Base-by-base conservation (phyloP, 352 stramenopile species). In the Globisporangium polare region DNA sequence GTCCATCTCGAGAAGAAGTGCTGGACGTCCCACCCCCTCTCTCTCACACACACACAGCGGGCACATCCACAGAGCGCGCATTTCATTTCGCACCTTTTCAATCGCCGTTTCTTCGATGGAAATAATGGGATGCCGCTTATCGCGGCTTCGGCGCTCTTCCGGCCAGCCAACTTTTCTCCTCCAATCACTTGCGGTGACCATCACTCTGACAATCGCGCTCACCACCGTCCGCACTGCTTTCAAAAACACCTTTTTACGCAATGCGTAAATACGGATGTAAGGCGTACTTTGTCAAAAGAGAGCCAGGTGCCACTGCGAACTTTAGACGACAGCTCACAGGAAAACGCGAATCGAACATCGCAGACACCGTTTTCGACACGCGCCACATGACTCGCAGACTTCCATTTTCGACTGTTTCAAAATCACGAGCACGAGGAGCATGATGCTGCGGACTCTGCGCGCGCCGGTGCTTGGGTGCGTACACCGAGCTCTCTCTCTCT, bases 51-150 rank as follows among this genome's bases (percentile, higher is more conserved):
- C 33, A 29, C 31, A 49, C 31, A 22, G 8, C 12, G 22, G 42
- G 55, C 31, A 46, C 8, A 47, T 6, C 10, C 18, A 46, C 31
- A 35, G 7, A 35, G 35, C 42, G 42, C 31, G 35, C 55, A 37
- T 54, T 26, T 39, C 49, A 54, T 54, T 62, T 24, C 66, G 62
- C 71, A 86, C 77, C 77, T 63, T 71, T 71, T 64, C 53, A 68
- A 83, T 84, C 80, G 78, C 73, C 72, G 78, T 77, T 88, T 88
- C 72, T 80, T 90, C 68, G 80, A 83, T 89, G 79, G 82, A 89
- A 91, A 91, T 89, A 89, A 89, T 89, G 79, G 82, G 82, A 79
- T 86, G 73, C 70, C 64, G 52, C 60, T 64, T 45, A 63, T 63
- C 43, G 27, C 45, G 57, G 54, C 10, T 27, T 56, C 55, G 26